Evolutionary conservation across 2,329 filamentous ascomycete species (phyloP).

Genomic region (Hymenoscyphus repandus): DNA sequence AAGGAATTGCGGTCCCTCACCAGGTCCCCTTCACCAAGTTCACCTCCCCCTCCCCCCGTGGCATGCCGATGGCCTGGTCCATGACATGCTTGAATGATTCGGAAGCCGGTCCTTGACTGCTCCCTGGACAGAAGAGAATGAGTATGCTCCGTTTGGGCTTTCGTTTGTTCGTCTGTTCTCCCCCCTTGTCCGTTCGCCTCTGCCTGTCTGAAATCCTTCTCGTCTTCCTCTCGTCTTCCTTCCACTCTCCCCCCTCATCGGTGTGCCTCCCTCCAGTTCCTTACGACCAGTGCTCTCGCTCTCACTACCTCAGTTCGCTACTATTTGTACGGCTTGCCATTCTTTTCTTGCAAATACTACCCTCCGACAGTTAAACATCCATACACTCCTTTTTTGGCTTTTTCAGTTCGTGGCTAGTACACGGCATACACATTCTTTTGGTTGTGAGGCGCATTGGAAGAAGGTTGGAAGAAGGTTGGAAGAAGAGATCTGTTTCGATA

Average conservation of each 20-base stretch:
- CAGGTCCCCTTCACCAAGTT: not conserved
- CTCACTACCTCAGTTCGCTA: not conserved
- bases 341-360: slow-evolving; percentile 14
- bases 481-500: not conserved
- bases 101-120: not conserved
- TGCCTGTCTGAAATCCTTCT: slow-evolving; percentile 1
- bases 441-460: slow-evolving; percentile 4
- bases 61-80: not conserved
- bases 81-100: not conserved
- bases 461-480: not conserved
- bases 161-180: not conserved
- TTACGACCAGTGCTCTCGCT: slow-evolving; percentile 41
- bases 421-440: slow-evolving; percentile 17
- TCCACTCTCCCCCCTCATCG: not conserved
- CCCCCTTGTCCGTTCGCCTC: slow-evolving; percentile 1
- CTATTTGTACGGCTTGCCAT: slow-evolving; percentile 9
- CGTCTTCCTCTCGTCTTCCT: not conserved
- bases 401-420: slow-evolving; percentile 15
- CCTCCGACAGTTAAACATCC: not conserved
- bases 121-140: no score
- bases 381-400: slow-evolving; percentile 10
- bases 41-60: not conserved
- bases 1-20: not conserved
- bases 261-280: not conserved
- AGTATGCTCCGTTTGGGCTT: not conserved